Base-by-base conservation (phyloP, 345 rosid genomes). In the Eucalyptus sideroxylon region DNA sequence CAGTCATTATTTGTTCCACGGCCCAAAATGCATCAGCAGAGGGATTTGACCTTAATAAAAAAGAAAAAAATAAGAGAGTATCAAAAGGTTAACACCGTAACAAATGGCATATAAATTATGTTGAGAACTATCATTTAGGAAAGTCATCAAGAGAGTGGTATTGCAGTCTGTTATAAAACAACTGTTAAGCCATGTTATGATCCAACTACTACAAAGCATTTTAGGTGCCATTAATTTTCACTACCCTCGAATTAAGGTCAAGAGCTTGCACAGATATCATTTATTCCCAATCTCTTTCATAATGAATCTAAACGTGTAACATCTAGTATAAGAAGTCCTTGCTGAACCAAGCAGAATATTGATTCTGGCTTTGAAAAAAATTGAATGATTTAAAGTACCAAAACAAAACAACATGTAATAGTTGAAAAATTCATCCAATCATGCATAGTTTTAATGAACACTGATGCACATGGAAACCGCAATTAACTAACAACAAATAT, bases 1-100 rank as follows among this genome's bases (percentile, higher is more conserved):
- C 59, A 51, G 95, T 93, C 98, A 96, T 95, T 86, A 96, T 93
- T 90, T 93, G 90, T 85, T 94, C 99, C 96, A 96, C 95, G 72
- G 97, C 93, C 50, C 89, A 50, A 88, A 90, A 91, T 86, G 94
- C 92, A 89, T 87, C 86, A 80, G 13, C 69, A 16, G 30, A 50
- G 44, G 44, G 44, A 59, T 31, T 51, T 16, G 44, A 11, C 69
- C 88, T 87, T 87, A 9, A 55, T 42, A n/a, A 26, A 50, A 9
- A n/a, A 50, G 3, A 11, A 81, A 37, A 15, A 34, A 50, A 87
- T n/a, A 17, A 86, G 23, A 49, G n/a, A 45, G 87, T 86, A 27
- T 62, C 69, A 13, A 31, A 56, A 87, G 34, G 40, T 26, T 15
- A 55, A 55, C 24, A 11, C 21, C 13, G 24, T 34, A 44, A 81